Base-by-base conservation (phyloP, 2,329 filamentous ascomycete genomes). In the Monilinia aucupariae region DNA sequence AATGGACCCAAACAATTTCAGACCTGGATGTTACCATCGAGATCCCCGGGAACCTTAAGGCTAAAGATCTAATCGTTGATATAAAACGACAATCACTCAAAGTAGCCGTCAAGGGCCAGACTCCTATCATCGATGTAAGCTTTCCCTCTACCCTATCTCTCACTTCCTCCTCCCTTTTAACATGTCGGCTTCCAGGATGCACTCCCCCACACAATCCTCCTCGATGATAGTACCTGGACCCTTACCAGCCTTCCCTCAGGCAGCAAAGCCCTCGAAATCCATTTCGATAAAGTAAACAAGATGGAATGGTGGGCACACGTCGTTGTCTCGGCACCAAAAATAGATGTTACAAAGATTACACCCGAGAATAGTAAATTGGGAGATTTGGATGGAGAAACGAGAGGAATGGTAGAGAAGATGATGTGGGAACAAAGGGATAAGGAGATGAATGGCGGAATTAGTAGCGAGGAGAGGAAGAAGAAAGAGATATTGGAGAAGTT, bases 331-430 rank as follows among this genome's bases (percentile, higher is more conserved):
- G 93, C 92, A 4, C 94, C 94, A 67, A 90, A 88, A 78, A 96
- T 99, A 77, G 94, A 99, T 78, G 91, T 96, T 43, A 87, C 88
- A 71, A 97, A 96, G 81, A 97, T 99, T 77, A 85, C 87, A 74
- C 94, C 94, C 27, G 94, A 97, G 78, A 92, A 89, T 75, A 92
- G 88, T 74, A 96, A 92, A 76, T 81, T 99, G 72, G 87, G 89
- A 63, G 94, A 99, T 76, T 80, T 99, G 69, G 93, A 97, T 74
- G 94, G 94, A 65, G 90, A 96, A 81, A 99, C 94, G 61, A 85
- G 94, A 68, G 85, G 87, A 64, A 97, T 99, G 93, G 94, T 99
- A 51, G 94, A 99, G 85, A 99, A 99, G 85, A 99, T 99, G 94
- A 99, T 99, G 94, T 99, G 84, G 73, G 94, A 99, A 79, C 94